Evolutionary conservation across 2,329 filamentous ascomycete species (phyloP).

Genomic region (Apiospora arundinis): DNA sequence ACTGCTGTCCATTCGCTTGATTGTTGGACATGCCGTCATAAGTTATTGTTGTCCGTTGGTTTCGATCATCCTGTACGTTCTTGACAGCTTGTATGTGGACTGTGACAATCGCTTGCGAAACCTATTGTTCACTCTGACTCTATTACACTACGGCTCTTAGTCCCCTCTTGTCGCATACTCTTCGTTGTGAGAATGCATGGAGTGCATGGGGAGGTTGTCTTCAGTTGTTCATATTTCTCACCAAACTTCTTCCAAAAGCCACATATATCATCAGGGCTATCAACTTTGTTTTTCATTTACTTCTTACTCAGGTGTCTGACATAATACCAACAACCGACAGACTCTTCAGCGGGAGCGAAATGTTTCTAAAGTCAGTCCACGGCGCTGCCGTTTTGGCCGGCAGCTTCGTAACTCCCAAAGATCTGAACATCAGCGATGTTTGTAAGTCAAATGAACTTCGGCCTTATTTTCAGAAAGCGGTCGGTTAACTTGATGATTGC

Average conservation of each 20-base stretch:
- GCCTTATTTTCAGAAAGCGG: neutral
- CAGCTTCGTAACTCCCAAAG: slow-evolving; percentile 40
- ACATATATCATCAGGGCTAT: neutral
- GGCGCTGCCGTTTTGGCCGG: slow-evolving; percentile 35
- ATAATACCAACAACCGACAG: neutral
- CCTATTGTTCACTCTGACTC: neutral
- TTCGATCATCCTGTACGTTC: slow-evolving; percentile 3
- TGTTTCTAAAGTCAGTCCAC: slow-evolving; percentile 38
- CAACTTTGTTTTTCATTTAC: too few relatives aligned
- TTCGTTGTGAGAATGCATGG: neutral
- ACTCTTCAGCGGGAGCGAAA: neutral
- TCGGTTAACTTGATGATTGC: slow-evolving; percentile 28
- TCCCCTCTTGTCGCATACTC: neutral
- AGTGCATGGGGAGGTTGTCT: neutral
- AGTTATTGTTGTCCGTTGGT: neutral
- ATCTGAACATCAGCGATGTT: slow-evolving; percentile 46
- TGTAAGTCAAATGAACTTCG: slow-evolving; percentile 26
- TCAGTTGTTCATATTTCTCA: neutral
- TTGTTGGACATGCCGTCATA: neutral
- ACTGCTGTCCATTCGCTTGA: neutral
- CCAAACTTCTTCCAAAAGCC: neutral
- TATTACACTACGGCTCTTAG: slow-evolving; percentile 4
- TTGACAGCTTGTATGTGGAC: slow-evolving; percentile 9
- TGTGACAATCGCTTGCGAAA: slow-evolving; percentile 14
- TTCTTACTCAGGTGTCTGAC: neutral